phyloP scores from a whole-genome alignment of 176 grass and related monocot genomes.

The Oryza meridionalis region DNA sequence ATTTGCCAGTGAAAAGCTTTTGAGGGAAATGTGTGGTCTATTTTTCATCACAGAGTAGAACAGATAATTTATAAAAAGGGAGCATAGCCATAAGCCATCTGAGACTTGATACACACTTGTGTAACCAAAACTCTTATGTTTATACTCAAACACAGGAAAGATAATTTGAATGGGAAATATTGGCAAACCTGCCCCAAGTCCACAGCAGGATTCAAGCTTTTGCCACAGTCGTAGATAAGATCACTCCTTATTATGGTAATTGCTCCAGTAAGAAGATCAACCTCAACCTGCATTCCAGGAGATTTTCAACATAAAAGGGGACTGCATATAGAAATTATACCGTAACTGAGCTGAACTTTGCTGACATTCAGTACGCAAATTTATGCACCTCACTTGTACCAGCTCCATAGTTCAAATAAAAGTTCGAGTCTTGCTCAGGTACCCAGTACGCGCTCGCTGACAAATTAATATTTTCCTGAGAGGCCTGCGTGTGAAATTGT shows the following conservation, averaged over 20 bases:
- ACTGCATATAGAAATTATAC: background rate
- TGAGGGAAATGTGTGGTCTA: background rate
- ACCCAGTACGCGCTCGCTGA: conserved; percentile 69
- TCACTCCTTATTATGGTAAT: conserved; percentile 59
- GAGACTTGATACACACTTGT: background rate
- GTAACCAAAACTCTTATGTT: background rate
- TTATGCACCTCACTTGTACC: conserved; percentile 53
- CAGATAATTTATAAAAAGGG: no score
- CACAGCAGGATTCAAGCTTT: conserved; percentile 76
- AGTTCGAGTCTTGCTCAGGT: conserved; percentile 42
- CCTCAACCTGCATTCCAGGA: conserved; percentile 54
- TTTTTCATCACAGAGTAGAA: background rate
- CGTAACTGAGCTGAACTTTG: background rate
- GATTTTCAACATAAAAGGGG: background rate
- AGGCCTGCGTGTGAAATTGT: conserved; percentile 42
- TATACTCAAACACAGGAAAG: background rate
- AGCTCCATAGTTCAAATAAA: conserved; percentile 77
- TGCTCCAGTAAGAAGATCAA: conserved; percentile 69
- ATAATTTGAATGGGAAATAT: background rate
- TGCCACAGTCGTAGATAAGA: conserved; percentile 75
- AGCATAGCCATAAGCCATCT: background rate
- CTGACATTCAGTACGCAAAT: background rate
- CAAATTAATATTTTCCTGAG: conserved; percentile 51
- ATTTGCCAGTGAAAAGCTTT: background rate
- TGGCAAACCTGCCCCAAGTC: conserved; percentile 72